These are phyloP conservation scores for Podospora pseudoanserina DNA, from an alignment of 495 filamentous ascomycete genomes.

Conservation along the genomic window DNA sequence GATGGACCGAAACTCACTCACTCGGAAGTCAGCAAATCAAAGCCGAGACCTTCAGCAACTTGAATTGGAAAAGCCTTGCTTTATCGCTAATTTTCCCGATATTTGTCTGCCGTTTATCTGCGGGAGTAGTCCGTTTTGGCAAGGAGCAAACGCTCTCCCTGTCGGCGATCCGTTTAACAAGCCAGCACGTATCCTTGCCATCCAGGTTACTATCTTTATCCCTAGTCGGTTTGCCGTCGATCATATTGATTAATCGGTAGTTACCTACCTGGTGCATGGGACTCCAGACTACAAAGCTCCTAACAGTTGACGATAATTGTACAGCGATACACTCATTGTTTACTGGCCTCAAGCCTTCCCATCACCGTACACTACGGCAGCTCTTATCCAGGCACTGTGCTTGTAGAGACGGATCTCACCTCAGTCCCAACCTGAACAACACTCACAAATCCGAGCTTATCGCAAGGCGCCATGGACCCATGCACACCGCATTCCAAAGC, in stretches of 20 bases:
- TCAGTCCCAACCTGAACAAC: background rate
- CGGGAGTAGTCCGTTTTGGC: background rate
- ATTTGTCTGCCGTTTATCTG: background rate
- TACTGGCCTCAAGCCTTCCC: too few relatives aligned
- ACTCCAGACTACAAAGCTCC: background rate
- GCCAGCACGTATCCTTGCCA: background rate
- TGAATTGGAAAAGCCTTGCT: background rate
- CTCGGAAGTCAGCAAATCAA: background rate
- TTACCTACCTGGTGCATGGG: background rate
- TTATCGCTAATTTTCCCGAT: background rate
- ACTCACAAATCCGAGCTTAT: background rate
- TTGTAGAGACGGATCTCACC: background rate
- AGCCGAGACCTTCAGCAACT: background rate
- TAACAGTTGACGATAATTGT: background rate
- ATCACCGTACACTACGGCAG: too few relatives aligned
- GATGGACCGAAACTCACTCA: background rate
- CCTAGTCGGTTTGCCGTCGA: background rate
- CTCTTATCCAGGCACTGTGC: background rate
- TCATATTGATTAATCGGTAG: background rate
- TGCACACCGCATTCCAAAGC: background rate
- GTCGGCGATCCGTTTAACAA: background rate
- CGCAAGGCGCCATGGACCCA: background rate
- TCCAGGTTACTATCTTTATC: background rate
- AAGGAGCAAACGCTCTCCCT: background rate
- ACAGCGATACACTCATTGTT: background rate